Base-by-base conservation (phyloP, 1,284 basidiomycete genomes). In the Filobasidium uniguttulatum region DNA sequence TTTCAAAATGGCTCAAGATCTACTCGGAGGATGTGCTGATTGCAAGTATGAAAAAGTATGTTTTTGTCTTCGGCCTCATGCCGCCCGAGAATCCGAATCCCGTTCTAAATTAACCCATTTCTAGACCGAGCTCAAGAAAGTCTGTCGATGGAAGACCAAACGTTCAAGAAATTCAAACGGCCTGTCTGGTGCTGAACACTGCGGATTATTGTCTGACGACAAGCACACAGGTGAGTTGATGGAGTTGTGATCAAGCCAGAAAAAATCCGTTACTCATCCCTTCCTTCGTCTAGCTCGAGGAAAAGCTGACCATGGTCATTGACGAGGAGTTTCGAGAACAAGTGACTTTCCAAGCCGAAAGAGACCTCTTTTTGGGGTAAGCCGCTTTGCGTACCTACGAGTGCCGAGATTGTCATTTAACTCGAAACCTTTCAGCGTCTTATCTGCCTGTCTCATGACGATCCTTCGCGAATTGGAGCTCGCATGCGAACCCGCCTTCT, bases 141-240 rank as follows among this genome's bases (percentile, higher is more conserved):
- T 90, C 87, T 0, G 71, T 74, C 14, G 90, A 94, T 47, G 77
- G 79, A 1, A 76, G 82, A n/a, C 76, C 78, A 29, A 88, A 89
- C 61, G 56, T 77, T 4, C 72, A 74, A 10, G 82, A 89, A 53
- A 66, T 94, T 30, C 81, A 80, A 57, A 85, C 83, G 55, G 80
- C 85, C 0, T 89, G 85, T 61, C 72, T 88, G 17, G 72, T 94
- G 20, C 81, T 99, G 62, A 98, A 98, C 63, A 99, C 94, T 0
- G 91, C 91, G 2, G 93, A 98, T 61, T 99, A 98, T 67, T 98
- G 94, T 65, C 83, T 89, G 59, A 82, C 79, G 3, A 99, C 93
- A 1, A 85, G 89, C 1, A 64, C 79, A 19, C 89, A 94, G 75
- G 86, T 81, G 58, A 19, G 69, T 56, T 35, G 17, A 14, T 6